Evolutionary conservation across 2,329 filamentous ascomycete species (phyloP), one percentile per base, ranked within the genome.

Genomic region (Colletotrichum musae): DNA sequence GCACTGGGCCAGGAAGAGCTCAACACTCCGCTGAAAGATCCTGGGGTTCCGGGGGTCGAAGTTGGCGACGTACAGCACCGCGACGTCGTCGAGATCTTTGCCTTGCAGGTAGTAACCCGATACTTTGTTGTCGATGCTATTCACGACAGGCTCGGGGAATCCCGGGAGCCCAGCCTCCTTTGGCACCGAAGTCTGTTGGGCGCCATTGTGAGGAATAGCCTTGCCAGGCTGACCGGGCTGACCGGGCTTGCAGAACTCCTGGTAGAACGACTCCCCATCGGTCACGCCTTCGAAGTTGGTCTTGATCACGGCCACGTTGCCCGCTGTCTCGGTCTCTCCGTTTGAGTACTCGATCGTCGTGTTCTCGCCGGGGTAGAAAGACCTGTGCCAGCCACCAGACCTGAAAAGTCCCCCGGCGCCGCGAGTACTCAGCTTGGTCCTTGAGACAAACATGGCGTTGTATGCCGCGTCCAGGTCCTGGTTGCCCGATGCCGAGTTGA

Each of bases 381-480:
- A 48, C 13, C 58, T 57, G 36, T 62, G 66, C 56, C 79, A 78
- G 18, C 79, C 79, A 24, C 73, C 73, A 18, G 45, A 28, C 13
- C 71, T 58, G 67, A 81, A 81, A 81, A 81, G 48, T 73, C 74
- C n/a, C 79, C 80, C 4, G 58, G 67, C 60, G 2, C 56, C 58
- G 18, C 58, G 70, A 16, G 68, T 63, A 4, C 68, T 72, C 5
- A 67, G 70, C 24, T 66, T 64, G 6, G 75, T 73, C 57, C 73
- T 71, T 43, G 72, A 68, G 57, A 73, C 79, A 70, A 82, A 82
- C 79, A 82, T 78, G 68, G 72, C 73, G 73, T 82, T 83, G 74
- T 82, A 82, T 7, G 76, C 76, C 6, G 75, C 67, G 56, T 77
- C 76, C 10, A 68, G 53, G 47, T 77, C 76, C 24, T 75, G 75